A percentile compares a stretch with the other conserved stretches of the same genome.
Conservation (phyloP, 2,329 filamentous ascomycete genomes). For the Colletotrichum abscissum region DNA sequence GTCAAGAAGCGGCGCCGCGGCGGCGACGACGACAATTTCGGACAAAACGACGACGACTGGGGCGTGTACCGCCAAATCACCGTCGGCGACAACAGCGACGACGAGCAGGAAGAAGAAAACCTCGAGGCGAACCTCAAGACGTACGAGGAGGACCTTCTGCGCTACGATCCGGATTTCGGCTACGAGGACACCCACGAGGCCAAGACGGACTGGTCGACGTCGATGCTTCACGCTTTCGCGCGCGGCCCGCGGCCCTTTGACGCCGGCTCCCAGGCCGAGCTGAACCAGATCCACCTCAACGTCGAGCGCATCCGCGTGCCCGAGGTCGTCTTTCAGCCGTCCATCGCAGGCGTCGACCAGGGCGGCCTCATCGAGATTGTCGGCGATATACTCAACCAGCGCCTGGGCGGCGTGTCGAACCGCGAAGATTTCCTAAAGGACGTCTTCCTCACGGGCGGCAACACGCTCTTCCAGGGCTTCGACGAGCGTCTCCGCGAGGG, state of each 20-base stretch:
- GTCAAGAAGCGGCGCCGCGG: constrained; percentile 86
- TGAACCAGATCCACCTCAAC: constrained; percentile 92
- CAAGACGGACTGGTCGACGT: constrained; percentile 95
- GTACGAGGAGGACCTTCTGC: constrained; percentile 86
- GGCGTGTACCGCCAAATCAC: constrained; percentile 95
- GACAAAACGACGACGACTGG: constrained; percentile 98
- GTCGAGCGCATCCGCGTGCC: constrained; percentile 95
- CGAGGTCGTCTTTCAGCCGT: constrained; percentile 92
- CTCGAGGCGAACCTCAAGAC: constrained; percentile 77
- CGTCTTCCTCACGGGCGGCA: constrained; percentile 95
- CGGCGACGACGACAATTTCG: constrained; percentile 95
- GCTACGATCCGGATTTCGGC: constrained; percentile 88
- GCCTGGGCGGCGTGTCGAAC: constrained; percentile 69
- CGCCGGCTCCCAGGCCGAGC: constrained; percentile 79
- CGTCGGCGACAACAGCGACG: constrained; percentile 83
- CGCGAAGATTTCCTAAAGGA: constrained; percentile 82
- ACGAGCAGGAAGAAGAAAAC: constrained; percentile 94
- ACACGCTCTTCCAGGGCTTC: constrained; percentile 86
- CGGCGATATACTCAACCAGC: constrained; percentile 87
- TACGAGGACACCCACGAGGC: constrained; percentile 93
- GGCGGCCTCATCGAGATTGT: constrained; percentile 93
- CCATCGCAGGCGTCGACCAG: constrained; percentile 92
- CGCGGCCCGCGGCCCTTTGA: constrained; percentile 91
- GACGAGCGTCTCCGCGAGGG: constrained; percentile 83
- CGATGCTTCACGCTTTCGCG: constrained; percentile 87